These are phyloP conservation scores for Epichloe coenophiala DNA, from an alignment of 2,329 filamentous ascomycete genomes.

Conservation along the genomic window DNA sequence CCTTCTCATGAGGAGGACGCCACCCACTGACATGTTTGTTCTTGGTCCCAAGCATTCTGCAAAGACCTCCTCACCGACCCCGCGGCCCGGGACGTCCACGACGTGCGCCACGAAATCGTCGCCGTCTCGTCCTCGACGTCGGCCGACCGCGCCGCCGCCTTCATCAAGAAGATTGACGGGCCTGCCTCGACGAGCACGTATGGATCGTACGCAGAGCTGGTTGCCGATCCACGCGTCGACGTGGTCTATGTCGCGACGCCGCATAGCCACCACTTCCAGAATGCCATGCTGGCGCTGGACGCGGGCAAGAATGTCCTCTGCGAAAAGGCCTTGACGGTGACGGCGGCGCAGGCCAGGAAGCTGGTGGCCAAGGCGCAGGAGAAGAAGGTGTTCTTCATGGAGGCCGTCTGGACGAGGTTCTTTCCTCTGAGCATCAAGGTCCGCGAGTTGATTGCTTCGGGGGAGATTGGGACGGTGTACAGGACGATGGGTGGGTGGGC, in stretches of 20 bases:
- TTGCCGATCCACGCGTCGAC: constrained; percentile 65
- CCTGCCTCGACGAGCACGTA: constrained; percentile 57
- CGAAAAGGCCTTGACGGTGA: constrained; percentile 84
- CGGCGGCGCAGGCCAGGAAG: constrained; percentile 59
- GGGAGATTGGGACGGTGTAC: constrained; percentile 44
- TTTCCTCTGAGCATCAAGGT: constrained; percentile 73
- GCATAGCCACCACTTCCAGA: constrained; percentile 88
- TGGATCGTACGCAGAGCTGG: constrained; percentile 70
- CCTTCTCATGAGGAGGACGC: background rate
- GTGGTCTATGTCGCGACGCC: constrained; percentile 84
- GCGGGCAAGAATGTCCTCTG: constrained; percentile 82
- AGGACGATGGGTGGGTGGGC: constrained; percentile 40
- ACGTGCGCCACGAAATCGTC: constrained; percentile 63
- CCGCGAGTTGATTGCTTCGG: constrained; percentile 45
- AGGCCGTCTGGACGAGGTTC: constrained; percentile 81
- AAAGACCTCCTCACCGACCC: constrained; percentile 70
- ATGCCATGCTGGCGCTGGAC: constrained; percentile 70
- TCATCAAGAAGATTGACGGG: constrained; percentile 59
- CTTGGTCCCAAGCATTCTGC: constrained; percentile 42
- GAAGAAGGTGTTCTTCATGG: constrained; percentile 68
- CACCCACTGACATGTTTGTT: background rate
- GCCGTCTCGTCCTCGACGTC: constrained; percentile 73
- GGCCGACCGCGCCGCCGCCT: constrained; percentile 52
- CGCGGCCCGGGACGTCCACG: constrained; percentile 50
- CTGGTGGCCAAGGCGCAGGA: constrained; percentile 57